These are phyloP conservation scores for Polytrichum commune DNA, from an alignment of 225 moss, liverwort and hornwort species.

Conservation along the genomic window DNA sequence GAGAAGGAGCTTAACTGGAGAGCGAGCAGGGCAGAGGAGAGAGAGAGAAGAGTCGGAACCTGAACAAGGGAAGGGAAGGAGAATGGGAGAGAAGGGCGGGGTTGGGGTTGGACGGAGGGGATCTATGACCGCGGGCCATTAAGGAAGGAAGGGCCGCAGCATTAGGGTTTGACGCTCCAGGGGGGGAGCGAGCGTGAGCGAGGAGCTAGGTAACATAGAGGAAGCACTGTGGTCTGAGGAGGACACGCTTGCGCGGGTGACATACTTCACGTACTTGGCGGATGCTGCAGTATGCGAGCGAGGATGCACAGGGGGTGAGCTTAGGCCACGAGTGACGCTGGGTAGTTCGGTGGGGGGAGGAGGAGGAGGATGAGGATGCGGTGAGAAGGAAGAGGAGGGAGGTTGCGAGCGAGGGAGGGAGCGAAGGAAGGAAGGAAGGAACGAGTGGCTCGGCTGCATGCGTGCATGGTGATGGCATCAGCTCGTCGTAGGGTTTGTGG, in stretches of 20 bases:
- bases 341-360: not conserved
- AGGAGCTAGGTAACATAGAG: too few species aligned
- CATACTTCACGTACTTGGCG: not conserved
- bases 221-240: not conserved
- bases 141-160: not conserved
- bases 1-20: too few species aligned
- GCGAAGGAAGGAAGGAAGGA: too few species aligned
- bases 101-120: not conserved
- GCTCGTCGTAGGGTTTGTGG: not conserved
- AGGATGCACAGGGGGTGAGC: not conserved
- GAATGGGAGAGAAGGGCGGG: not conserved
- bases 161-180: not conserved
- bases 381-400: too few species aligned
- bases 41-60: too few species aligned
- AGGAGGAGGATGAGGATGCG: not conserved
- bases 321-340: not conserved
- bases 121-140: too few species aligned
- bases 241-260: not conserved
- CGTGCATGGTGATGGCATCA: not conserved
- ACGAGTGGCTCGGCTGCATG: not conserved
- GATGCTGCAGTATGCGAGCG: not conserved
- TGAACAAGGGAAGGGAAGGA: too few species aligned
- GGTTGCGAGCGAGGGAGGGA: too few species aligned
- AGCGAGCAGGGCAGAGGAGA: too few species aligned
- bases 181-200: too few species aligned